Evolutionary conservation across 2,329 filamentous ascomycete genomes (phyloP).

Genomic region (Aureobasidium subglaciale): DNA sequence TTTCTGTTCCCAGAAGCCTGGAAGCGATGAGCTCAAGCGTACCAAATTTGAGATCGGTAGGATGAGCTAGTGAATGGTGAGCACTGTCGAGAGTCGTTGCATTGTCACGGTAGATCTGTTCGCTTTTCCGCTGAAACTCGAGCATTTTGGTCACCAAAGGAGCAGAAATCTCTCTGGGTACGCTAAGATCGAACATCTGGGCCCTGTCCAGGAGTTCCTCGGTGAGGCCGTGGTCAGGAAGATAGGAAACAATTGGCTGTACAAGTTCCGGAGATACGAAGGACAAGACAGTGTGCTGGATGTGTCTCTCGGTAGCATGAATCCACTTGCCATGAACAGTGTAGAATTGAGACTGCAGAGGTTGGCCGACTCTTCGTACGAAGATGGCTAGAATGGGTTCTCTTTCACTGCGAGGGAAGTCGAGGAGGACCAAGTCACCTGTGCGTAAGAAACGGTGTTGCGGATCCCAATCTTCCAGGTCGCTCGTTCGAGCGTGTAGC

Average conservation of each 20-base stretch:
- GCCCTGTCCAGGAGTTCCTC: constrained; percentile 29
- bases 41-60: constrained; percentile 39
- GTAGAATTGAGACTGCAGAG: constrained; percentile 40
- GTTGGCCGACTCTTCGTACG: constrained; percentile 33
- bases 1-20: constrained; percentile 30
- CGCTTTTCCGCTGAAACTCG: constrained; percentile 37
- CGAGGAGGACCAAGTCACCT: constrained; percentile 44
- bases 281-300: constrained; percentile 44
- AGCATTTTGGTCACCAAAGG: constrained; percentile 39
- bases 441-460: constrained; percentile 33
- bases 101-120: constrained; percentile 42
- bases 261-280: constrained; percentile 42
- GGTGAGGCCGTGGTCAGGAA: constrained; percentile 39
- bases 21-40: constrained; percentile 41
- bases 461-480: constrained; percentile 27
- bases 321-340: constrained; percentile 45
- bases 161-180: constrained; percentile 40
- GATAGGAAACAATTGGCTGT: constrained; percentile 41
- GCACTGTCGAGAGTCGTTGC: constrained; percentile 43
- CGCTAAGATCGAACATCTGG: constrained; percentile 31
- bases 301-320: constrained; percentile 29
- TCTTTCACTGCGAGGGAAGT: constrained; percentile 24
- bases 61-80: constrained; percentile 40
- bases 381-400: constrained; percentile 45
- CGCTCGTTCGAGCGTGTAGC: constrained; percentile 19